Percentiles rank a stretch among this genome's conserved stretches.
These are phyloP conservation scores for Xylariomycetidae sp. DNA, from an alignment of 2,329 filamentous ascomycete genomes.

Conservation along the genomic window DNA sequence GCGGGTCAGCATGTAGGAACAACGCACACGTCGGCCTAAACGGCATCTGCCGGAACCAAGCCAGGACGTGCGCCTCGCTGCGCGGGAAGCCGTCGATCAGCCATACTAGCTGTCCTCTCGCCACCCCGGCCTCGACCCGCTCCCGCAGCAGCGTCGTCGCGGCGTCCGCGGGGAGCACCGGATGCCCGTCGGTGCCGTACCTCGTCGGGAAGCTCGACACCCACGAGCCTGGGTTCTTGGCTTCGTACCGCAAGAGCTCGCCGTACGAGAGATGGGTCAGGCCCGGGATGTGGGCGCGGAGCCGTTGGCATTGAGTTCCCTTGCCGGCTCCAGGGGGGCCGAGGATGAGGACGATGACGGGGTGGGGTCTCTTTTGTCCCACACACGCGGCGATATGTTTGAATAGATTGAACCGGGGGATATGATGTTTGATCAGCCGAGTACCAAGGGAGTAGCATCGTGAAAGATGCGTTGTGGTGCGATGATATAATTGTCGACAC, in stretches of 20 bases:
- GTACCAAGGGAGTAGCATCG: no score
- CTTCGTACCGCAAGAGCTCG: slow-evolving; percentile 15
- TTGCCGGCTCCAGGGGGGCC: slow-evolving; percentile 20
- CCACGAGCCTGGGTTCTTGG: slow-evolving; percentile 15
- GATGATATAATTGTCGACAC: no score
- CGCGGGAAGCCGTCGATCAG: slow-evolving; percentile 19
- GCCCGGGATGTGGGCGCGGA: slow-evolving; percentile 7
- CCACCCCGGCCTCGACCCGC: slow-evolving; percentile 11
- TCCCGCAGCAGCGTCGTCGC: slow-evolving; percentile 11
- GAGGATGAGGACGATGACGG: slow-evolving; percentile 16
- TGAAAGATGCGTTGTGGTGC: no score
- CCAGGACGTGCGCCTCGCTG: slow-evolving; percentile 8
- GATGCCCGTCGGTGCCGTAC: slow-evolving; percentile 4
- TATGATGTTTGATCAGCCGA: no score
- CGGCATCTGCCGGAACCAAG: slow-evolving; percentile 10
- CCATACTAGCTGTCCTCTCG: slow-evolving; percentile 11
- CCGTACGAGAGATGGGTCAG: slow-evolving; percentile 21
- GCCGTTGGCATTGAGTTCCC: slow-evolving; percentile 13
- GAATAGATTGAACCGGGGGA: no score
- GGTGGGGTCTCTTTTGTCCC: slow-evolving; percentile 24
- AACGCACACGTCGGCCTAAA: slow-evolving; percentile 4
- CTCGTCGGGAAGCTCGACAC: slow-evolving; percentile 16
- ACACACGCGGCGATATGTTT: slow-evolving; percentile 40
- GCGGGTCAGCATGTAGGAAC: slow-evolving; percentile 8
- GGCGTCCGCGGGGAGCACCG: slow-evolving; percentile 8